phyloP scores from a whole-genome alignment of 2,329 filamentous ascomycete genomes.

The Aspergillus novoparasiticus region DNA sequence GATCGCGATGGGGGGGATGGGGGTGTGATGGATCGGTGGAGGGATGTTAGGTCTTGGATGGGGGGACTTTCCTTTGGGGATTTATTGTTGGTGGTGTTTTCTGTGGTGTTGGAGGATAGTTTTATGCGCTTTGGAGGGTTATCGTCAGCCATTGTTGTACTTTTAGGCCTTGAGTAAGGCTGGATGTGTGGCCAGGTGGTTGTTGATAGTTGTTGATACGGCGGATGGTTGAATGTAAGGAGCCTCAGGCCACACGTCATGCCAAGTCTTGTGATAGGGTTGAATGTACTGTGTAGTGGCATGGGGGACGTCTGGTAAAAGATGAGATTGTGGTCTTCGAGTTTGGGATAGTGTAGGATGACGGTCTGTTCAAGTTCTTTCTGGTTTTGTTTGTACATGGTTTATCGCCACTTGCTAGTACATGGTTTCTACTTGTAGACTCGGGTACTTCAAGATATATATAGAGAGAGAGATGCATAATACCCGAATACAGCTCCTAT shows the following conservation, averaged over 20 bases:
- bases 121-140: neutral
- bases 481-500: too few relatives aligned
- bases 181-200: neutral
- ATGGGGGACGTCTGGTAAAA: neutral
- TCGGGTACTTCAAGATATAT: neutral
- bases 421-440: neutral
- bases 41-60: conserved; percentile 25
- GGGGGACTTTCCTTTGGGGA: neutral
- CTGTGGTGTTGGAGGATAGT: neutral
- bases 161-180: neutral
- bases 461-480: too few relatives aligned
- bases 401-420: neutral
- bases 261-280: neutral
- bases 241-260: neutral
- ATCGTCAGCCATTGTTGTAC: neutral
- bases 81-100: neutral
- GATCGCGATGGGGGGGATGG: conserved; percentile 17
- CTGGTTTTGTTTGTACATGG: neutral
- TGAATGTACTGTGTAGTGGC: neutral
- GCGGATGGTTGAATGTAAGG: neutral
- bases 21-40: conserved; percentile 35
- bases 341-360: neutral
- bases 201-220: neutral
- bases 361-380: neutral
- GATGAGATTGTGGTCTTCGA: neutral